Evolutionary conservation across 805 yeast species (phyloP).

Genomic region (Ogataea pignaliae): DNA sequence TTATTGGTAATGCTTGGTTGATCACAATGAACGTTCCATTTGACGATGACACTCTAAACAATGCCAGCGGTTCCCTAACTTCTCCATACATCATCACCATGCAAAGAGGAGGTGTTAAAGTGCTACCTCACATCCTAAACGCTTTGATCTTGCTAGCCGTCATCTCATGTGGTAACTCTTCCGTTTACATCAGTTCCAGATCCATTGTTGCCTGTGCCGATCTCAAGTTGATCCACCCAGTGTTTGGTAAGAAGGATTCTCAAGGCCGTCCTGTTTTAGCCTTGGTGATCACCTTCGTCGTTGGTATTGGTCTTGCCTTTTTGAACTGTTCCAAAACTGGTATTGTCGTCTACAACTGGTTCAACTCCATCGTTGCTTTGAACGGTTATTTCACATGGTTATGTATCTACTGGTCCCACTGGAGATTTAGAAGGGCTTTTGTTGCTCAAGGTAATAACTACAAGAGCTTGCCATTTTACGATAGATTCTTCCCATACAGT

Average conservation of each 20-base stretch:
- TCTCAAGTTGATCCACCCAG: constrained; percentile 58
- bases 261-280: constrained; percentile 58
- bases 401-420: constrained; percentile 50
- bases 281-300: constrained; percentile 43
- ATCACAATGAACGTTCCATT: constrained; percentile 57
- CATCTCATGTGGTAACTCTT: constrained; percentile 55
- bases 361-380: constrained; percentile 57
- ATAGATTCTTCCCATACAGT: constrained; percentile 54
- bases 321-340: constrained; percentile 59
- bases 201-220: constrained; percentile 54
- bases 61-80: constrained; percentile 46
- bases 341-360: constrained; percentile 58
- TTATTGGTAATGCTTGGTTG: constrained; percentile 46
- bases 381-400: constrained; percentile 63
- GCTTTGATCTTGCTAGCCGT: constrained; percentile 54
- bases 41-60: constrained; percentile 40
- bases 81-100: constrained; percentile 72
- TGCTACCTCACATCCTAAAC: constrained; percentile 58
- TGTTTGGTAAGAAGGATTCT: constrained; percentile 51
- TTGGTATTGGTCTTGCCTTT: constrained; percentile 55
- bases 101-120: constrained; percentile 42
- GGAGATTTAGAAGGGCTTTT: constrained; percentile 57
- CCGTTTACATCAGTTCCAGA: constrained; percentile 48
- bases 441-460: constrained; percentile 43
- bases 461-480: constrained; percentile 37